phyloP scores from a whole-genome alignment of 1,284 basidiomycete species.

The Microbotryum scabiosae region DNA sequence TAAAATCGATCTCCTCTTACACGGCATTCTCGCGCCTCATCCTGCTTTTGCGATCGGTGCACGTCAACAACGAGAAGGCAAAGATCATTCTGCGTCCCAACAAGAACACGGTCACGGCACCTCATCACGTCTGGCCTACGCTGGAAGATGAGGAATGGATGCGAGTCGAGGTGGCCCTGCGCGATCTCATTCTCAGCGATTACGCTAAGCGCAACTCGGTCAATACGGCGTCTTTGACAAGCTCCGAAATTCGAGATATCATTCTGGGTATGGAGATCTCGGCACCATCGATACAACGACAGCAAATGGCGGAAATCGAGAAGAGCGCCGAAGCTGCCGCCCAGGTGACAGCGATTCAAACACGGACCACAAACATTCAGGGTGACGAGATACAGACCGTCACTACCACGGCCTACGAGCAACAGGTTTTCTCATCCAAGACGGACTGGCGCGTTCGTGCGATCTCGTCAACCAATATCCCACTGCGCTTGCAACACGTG shows the following conservation, averaged over 20 bases:
- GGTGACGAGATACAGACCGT: conserved; percentile 94
- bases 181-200: conserved; percentile 54
- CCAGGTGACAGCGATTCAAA: conserved; percentile 94
- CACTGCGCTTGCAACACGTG: conserved; percentile 92
- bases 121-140: conserved; percentile 95
- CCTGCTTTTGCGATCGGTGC: conserved; percentile 85
- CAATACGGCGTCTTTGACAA: conserved; percentile 93
- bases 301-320: conserved; percentile 99
- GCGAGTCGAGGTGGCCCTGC: conserved; percentile 93
- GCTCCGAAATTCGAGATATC: conserved; percentile 91
- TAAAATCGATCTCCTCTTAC: conserved; percentile 97
- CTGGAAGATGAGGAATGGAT: conserved; percentile 96
- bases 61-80: conserved; percentile 99
- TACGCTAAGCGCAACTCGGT: conserved; percentile 99
- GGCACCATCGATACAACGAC: conserved; percentile 71
- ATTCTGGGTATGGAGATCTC: conserved; percentile 96
- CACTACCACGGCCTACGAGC: conserved; percentile 97
- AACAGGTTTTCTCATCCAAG: conserved; percentile 94
- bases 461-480: conserved; percentile 71
- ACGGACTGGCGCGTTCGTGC: conserved; percentile 78
- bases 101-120: conserved; percentile 82
- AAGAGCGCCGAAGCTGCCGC: conserved; percentile 88
- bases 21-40: conserved; percentile 98
- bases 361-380: conserved; percentile 93
- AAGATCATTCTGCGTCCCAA: conserved; percentile 53